Base-by-base conservation (phyloP, 2,329 filamentous ascomycete species). In the Myriosclerotinia scirpicola region DNA sequence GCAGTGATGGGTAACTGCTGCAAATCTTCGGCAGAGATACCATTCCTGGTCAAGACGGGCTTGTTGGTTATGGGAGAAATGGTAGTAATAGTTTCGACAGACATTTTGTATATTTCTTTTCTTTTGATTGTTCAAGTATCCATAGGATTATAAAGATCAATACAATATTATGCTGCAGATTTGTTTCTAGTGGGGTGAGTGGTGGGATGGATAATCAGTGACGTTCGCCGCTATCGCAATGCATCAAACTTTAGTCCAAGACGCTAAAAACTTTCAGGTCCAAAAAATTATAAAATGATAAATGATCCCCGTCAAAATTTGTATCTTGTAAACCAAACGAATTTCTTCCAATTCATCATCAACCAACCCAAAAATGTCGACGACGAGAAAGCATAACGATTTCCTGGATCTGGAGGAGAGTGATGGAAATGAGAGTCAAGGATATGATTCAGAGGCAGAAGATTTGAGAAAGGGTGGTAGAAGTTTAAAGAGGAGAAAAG, bases 61-160 rank as follows among this genome's bases (percentile, higher is more conserved):
- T 93, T 87, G 79, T 95, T 94, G 71, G 93, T 97, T 70, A 87
- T 90, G 66, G 94, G 94, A 3, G 94, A 98, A 79, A 97, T 93
- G 71, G 94, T 97, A 42, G 82, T 88, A 73, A 89, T 82, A 59
- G 81, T 81, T 80, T 89, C 87, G 75, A 84, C 81, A 69, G 87
- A 87, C 87, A 89, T 89, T 59, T 70, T 74, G 30, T 3, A n/a
- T 11, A 30, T n/a, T n/a, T n/a, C n/a, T n/a, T 26, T 42, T 58
- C 5, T 30, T 17, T 60, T 9, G n/a, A 36, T 15, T 42, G 15
- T 3, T 14, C 12, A 46, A 7, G 14, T 46, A n/a, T n/a, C n/a
- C n/a, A 20, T 46, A 36, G 14, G 14, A 12, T 34, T 52, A n/a
- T 22, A 11, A 22, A 15, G 26, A 53, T 60, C 30, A 40, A 44